Conservation (phyloP, 1,139 yeast species). For the Candida pseudoviswanathii region DNA sequence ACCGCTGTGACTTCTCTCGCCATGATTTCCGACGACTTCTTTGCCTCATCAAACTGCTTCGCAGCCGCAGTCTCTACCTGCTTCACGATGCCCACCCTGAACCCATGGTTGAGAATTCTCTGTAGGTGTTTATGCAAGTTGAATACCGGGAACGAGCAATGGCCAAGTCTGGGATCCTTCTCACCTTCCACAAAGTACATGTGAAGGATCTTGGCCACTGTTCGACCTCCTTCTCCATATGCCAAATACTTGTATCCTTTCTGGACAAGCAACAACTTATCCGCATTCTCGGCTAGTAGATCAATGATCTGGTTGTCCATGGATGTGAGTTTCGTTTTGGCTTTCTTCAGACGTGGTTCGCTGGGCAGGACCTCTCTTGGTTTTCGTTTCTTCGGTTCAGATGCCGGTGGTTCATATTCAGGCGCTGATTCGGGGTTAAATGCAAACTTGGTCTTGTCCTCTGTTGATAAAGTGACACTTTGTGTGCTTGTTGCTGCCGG, state of each 20-base stretch:
- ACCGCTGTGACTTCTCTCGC: slow-evolving; percentile 69
- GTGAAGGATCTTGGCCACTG: slow-evolving; percentile 65
- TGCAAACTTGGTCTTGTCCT: background rate
- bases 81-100: slow-evolving; percentile 83
- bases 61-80: slow-evolving; percentile 83
- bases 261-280: slow-evolving; percentile 75
- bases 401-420: background rate
- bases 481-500: background rate
- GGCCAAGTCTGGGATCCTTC: slow-evolving; percentile 66
- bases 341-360: background rate
- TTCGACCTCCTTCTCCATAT: slow-evolving; percentile 80
- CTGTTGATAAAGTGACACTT: background rate
- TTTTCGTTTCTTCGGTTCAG: slow-evolving; percentile 1
- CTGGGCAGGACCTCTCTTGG: background rate
- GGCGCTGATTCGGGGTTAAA: background rate
- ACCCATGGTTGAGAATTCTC: slow-evolving; percentile 60
- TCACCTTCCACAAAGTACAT: slow-evolving; percentile 69
- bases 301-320: slow-evolving; percentile 75
- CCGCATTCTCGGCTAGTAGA: slow-evolving; percentile 59
- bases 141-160: slow-evolving; percentile 81
- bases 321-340: slow-evolving; percentile 54
- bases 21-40: slow-evolving; percentile 53
- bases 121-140: slow-evolving; percentile 75
- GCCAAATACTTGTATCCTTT: slow-evolving; percentile 91
- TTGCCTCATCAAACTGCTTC: slow-evolving; percentile 49